Evolutionary conservation across 139 green algal genomes (phyloP).

Genomic region (Coelastrella sp.): DNA sequence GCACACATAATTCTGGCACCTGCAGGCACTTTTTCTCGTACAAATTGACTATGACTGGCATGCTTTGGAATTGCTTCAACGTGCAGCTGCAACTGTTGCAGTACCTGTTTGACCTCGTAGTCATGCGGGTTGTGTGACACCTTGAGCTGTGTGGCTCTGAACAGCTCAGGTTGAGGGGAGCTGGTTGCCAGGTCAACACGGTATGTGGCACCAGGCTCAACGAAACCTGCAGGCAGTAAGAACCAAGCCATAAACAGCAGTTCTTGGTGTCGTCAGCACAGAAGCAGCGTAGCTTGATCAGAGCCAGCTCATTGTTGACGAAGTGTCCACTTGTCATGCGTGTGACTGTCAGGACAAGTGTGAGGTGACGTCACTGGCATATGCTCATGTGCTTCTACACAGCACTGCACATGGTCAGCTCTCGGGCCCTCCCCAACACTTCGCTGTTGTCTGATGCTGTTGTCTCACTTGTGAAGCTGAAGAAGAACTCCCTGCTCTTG

Average conservation of each 20-base stretch:
- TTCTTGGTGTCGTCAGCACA: no score
- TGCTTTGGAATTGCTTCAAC: neutral
- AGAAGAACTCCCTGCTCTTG: constrained; percentile 80
- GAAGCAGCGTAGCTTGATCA: no score
- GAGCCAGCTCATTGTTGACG: no score
- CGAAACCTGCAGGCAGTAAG: constrained; percentile 54
- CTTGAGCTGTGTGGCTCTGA: constrained; percentile 76
- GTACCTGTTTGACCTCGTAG: constrained; percentile 86
- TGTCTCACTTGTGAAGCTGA: constrained; percentile 71
- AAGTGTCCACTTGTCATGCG: no score
- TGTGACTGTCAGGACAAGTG: no score
- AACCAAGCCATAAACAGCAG: neutral
- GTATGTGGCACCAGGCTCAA: constrained; percentile 77
- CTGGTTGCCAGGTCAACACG: constrained; percentile 57
- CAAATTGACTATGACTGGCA: neutral
- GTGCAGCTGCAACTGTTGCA: neutral
- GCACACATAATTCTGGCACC: neutral
- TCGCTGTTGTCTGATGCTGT: neutral
- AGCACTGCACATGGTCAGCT: no score
- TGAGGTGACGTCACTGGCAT: no score
- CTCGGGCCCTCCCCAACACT: neutral
- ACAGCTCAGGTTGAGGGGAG: constrained; percentile 64
- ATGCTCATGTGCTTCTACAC: no score
- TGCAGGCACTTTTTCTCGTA: neutral
- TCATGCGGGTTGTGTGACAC: constrained; percentile 71